phyloP scores from a whole-genome alignment of 1,284 basidiomycete species.

The Fomitopsis betulina region DNA sequence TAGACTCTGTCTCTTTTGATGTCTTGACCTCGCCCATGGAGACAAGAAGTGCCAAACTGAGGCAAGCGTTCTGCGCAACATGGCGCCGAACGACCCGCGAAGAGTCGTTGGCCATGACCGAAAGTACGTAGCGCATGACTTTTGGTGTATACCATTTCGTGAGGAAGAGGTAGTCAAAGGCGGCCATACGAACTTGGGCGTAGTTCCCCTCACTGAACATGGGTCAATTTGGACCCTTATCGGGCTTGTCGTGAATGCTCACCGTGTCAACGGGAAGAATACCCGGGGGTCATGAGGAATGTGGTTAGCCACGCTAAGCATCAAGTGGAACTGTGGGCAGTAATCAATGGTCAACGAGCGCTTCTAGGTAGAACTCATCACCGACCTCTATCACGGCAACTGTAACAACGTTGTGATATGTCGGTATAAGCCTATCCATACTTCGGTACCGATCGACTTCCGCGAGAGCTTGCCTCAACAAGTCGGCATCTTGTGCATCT shows the following conservation, averaged over 20 bases:
- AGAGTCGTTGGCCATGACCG: slow-evolving; percentile 86
- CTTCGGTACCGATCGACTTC: slow-evolving; percentile 91
- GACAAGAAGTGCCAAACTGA: slow-evolving; percentile 84
- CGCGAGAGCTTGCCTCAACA: slow-evolving; percentile 68
- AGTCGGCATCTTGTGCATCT: slow-evolving; percentile 58
- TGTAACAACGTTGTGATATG: slow-evolving; percentile 91
- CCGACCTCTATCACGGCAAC: slow-evolving; percentile 84
- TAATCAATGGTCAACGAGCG: slow-evolving; percentile 4
- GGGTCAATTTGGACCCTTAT: slow-evolving; percentile 11
- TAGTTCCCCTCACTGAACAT: slow-evolving; percentile 83
- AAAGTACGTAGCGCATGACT: slow-evolving; percentile 86
- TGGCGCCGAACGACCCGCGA: slow-evolving; percentile 82
- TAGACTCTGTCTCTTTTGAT: slow-evolving; percentile 68
- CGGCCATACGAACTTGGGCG: slow-evolving; percentile 84
- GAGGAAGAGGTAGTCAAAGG: slow-evolving; percentile 92
- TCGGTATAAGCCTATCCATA: slow-evolving; percentile 94
- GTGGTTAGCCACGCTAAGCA: slow-evolving; percentile 76
- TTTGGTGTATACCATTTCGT: slow-evolving; percentile 84
- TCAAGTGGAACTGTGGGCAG: slow-evolving; percentile 67
- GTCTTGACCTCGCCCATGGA: slow-evolving; percentile 88
- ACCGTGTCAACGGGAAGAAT: slow-evolving; percentile 91
- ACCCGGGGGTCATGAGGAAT: slow-evolving; percentile 77
- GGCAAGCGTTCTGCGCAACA: slow-evolving; percentile 82
- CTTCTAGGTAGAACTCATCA: slow-evolving; percentile 1
- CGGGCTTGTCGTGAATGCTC: slow-evolving; percentile 20